Evolutionary conservation across 164 flowering plant species (phyloP).

Genomic region (Warburgia ugandensis): DNA sequence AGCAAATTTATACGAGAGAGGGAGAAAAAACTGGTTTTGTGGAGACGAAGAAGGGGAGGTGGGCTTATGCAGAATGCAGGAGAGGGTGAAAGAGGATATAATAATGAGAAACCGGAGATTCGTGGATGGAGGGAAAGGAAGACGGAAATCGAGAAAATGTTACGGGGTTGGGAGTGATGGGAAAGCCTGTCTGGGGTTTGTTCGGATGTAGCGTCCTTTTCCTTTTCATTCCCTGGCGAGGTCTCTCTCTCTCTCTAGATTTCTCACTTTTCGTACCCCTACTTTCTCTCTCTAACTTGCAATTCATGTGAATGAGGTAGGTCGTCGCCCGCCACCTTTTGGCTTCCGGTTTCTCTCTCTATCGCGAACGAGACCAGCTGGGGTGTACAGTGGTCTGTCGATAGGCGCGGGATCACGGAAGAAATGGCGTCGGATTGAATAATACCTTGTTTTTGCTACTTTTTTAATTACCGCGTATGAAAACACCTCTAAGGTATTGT

Average conservation of each 20-base stretch:
- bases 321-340: no score
- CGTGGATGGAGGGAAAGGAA: background rate
- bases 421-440: no score
- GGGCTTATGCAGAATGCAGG: background rate
- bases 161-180: background rate
- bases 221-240: slow-evolving; percentile 23
- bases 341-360: no score
- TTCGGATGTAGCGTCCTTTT: slow-evolving; percentile 29
- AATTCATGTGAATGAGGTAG: background rate
- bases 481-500: no score
- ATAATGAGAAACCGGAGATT: background rate
- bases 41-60: background rate
- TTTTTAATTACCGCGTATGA: no score
- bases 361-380: no score
- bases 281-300: background rate
- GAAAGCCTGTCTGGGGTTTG: slow-evolving; percentile 26
- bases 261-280: background rate
- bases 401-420: no score
- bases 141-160: background rate
- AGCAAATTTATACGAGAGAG: no score
- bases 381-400: no score
- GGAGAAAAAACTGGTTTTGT: background rate
- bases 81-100: no score
- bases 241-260: background rate
- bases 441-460: no score